These are phyloP conservation scores for Alisma plantagoaquatica DNA, from an alignment of 106 monocot species.

Conservation along the genomic window DNA sequence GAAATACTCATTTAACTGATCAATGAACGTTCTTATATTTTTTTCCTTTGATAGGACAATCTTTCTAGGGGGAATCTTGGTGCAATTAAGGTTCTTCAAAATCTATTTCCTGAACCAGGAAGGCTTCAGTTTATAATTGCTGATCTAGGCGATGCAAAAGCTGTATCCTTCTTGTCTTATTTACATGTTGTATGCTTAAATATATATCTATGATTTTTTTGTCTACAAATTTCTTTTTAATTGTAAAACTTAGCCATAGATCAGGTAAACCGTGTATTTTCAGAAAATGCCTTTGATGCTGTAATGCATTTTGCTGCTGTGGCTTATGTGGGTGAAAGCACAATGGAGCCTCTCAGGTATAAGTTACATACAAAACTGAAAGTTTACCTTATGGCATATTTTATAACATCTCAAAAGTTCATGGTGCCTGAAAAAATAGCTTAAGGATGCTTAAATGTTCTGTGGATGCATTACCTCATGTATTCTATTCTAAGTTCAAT, in stretches of 20 bases:
- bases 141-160: slow-evolving; percentile 71
- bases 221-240: too few species aligned
- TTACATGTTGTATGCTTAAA: neutral
- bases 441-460: too few species aligned
- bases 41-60: slow-evolving; percentile 46
- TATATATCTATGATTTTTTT: neutral
- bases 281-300: slow-evolving; percentile 83
- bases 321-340: slow-evolving; percentile 85
- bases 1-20: too few species aligned
- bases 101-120: slow-evolving; percentile 60
- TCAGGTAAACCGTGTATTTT: slow-evolving; percentile 54
- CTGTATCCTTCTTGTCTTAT: slow-evolving; percentile 38
- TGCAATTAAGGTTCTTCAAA: slow-evolving; percentile 52
- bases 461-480: too few species aligned
- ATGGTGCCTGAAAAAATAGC: too few species aligned
- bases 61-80: slow-evolving; percentile 79
- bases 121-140: slow-evolving; percentile 74
- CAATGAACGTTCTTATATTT: too few species aligned
- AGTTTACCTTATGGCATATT: too few species aligned
- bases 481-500: too few species aligned
- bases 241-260: slow-evolving; percentile 18
- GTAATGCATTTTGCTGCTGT: slow-evolving; percentile 92
- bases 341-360: slow-evolving; percentile 73
- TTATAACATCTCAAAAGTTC: too few species aligned
- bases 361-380: too few species aligned